A percentile compares a stretch with the other conserved stretches of the same genome.
Evolutionary conservation across 805 yeast genomes (phyloP).

Genomic region (Wickerhamomyces chambardii): DNA sequence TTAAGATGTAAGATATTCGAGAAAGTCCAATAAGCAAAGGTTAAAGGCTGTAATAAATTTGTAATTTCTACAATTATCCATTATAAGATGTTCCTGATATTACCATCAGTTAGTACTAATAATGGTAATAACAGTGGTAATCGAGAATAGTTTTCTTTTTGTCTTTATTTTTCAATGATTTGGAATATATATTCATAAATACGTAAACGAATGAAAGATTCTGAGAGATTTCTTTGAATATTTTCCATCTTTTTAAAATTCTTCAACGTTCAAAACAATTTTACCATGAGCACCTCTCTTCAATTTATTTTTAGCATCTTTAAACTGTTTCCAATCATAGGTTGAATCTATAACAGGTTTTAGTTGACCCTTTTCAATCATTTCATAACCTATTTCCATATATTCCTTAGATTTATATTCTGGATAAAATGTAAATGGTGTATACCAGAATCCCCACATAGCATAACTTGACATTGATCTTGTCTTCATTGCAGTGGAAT

Average conservation of each 20-base stretch:
- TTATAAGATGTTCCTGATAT: too few species aligned
- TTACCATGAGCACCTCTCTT: slow-evolving; percentile 57
- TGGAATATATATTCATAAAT: too few species aligned
- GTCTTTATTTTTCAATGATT: too few species aligned
- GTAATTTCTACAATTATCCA: too few species aligned
- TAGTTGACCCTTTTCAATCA: slow-evolving; percentile 37
- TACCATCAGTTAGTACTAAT: too few species aligned
- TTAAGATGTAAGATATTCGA: too few species aligned
- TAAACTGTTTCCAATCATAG: slow-evolving; percentile 43
- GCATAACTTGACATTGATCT: slow-evolving; percentile 24
- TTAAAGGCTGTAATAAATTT: too few species aligned
- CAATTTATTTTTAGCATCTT: slow-evolving; percentile 46
- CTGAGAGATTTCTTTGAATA: too few species aligned
- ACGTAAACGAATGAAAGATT: too few species aligned
- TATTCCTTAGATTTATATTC: slow-evolving; percentile 23
- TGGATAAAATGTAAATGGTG: slow-evolving; percentile 24
- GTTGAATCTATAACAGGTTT: slow-evolving; percentile 45
- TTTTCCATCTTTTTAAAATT: slow-evolving; percentile 26
- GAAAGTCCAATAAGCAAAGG: too few species aligned
- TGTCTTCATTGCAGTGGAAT: slow-evolving; percentile 23
- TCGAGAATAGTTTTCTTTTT: too few species aligned
- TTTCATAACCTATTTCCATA: slow-evolving; percentile 30
- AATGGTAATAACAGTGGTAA: too few species aligned
- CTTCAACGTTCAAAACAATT: slow-evolving; percentile 41
- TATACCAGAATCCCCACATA: slow-evolving; percentile 27